phyloP scores from a whole-genome alignment of 768 basidiomycete genomes.

The Termitomyces sp. region DNA sequence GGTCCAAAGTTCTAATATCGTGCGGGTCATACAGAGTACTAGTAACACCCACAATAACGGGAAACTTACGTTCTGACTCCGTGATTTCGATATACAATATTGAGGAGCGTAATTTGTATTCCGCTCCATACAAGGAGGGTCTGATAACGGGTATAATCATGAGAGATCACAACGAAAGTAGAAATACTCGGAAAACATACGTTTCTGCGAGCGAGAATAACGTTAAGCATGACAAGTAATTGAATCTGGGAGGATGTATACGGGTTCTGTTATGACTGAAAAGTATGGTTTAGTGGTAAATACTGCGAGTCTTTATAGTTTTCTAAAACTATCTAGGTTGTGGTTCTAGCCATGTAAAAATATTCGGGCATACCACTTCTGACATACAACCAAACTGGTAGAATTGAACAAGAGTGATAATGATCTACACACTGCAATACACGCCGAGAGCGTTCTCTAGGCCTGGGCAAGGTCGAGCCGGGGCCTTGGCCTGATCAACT shows the following conservation, averaged over 20 bases:
- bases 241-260: background rate
- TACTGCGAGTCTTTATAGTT: background rate
- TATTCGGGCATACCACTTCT: background rate
- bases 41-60: background rate
- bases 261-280: background rate
- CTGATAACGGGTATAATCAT: constrained; percentile 12
- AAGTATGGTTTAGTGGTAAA: background rate
- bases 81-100: constrained; percentile 24
- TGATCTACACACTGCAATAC: background rate
- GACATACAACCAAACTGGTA: background rate
- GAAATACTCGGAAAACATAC: constrained; percentile 10
- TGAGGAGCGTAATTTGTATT: constrained; percentile 26
- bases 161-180: background rate
- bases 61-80: constrained; percentile 17
- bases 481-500: background rate
- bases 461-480: background rate
- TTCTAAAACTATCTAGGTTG: background rate
- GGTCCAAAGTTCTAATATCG: background rate
- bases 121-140: constrained; percentile 29
- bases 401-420: background rate
- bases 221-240: constrained; percentile 11
- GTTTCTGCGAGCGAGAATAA: constrained; percentile 21
- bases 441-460: background rate
- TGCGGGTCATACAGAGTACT: background rate
- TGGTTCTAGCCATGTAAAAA: background rate